phyloP scores from a whole-genome alignment of 768 basidiomycete genomes.

The Mycena amicta region DNA sequence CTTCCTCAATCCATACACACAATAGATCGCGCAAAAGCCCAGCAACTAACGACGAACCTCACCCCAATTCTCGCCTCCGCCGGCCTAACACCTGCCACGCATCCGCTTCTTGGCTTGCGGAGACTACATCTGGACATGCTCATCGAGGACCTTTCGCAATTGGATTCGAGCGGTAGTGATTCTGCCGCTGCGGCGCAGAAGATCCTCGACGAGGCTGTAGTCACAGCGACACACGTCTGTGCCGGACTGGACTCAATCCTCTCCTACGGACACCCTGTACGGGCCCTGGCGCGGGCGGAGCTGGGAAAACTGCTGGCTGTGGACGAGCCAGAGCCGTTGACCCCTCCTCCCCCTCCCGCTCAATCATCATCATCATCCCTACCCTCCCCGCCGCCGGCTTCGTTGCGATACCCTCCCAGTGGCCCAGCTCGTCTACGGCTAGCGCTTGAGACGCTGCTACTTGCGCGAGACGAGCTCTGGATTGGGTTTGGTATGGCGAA shows the following conservation, averaged over 20 bases:
- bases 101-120: constrained; percentile 76
- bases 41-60: constrained; percentile 63
- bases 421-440: constrained; percentile 64
- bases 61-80: constrained; percentile 64
- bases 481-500: constrained; percentile 73
- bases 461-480: constrained; percentile 60
- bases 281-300: constrained; percentile 76
- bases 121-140: constrained; percentile 75
- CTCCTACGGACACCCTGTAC: constrained; percentile 70
- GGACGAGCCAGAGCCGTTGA: constrained; percentile 62
- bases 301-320: constrained; percentile 81
- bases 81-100: constrained; percentile 62
- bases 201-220: constrained; percentile 63
- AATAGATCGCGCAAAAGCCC: constrained; percentile 60
- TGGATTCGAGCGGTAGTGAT: constrained; percentile 13
- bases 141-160: constrained; percentile 48
- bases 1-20: constrained; percentile 5
- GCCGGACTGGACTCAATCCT: constrained; percentile 59
- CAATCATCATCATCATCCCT: not conserved
- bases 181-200: constrained; percentile 39
- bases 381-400: not conserved
- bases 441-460: constrained; percentile 64
- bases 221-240: constrained; percentile 54
- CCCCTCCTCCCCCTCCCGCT: not conserved
- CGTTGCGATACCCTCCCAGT: constrained; percentile 60